phyloP scores from a whole-genome alignment of 2,329 filamentous ascomycete genomes.

The Aspergillus sp. region DNA sequence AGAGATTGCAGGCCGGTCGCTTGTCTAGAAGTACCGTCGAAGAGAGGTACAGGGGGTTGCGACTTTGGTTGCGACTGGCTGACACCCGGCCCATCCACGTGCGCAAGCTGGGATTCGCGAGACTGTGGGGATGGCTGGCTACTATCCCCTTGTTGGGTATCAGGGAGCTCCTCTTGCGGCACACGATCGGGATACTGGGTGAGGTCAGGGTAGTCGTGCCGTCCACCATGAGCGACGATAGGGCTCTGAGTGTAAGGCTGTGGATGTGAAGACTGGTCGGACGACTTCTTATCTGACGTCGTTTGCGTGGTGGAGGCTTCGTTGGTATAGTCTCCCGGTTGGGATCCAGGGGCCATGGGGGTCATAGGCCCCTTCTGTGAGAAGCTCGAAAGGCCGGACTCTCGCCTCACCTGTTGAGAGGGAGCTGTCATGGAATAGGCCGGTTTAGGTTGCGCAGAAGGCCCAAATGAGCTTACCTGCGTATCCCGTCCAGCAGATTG shows the following conservation, averaged over 20 bases:
- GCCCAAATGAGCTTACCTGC: slow-evolving; percentile 50
- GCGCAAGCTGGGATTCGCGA: slow-evolving; percentile 24
- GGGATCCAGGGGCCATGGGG: slow-evolving; percentile 58
- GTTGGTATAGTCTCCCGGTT: slow-evolving; percentile 67
- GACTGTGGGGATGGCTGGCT: slow-evolving; percentile 34
- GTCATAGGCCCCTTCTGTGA: slow-evolving; percentile 56
- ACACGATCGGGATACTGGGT: slow-evolving; percentile 49
- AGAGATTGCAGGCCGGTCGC: slow-evolving; percentile 31
- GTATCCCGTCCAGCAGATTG: slow-evolving; percentile 44
- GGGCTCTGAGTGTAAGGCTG: slow-evolving; percentile 67
- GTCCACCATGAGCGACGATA: slow-evolving; percentile 41
- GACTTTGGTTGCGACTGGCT: slow-evolving; percentile 41
- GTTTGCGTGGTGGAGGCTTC: slow-evolving; percentile 86
- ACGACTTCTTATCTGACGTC: slow-evolving; percentile 79
- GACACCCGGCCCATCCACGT: slow-evolving; percentile 28
- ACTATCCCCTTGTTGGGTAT: slow-evolving; percentile 58
- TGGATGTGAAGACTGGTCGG: slow-evolving; percentile 68
- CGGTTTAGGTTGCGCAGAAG: slow-evolving; percentile 49
- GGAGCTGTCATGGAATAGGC: slow-evolving; percentile 48
- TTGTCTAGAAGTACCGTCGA: slow-evolving; percentile 34
- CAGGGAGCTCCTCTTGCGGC: slow-evolving; percentile 59
- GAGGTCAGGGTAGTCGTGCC: slow-evolving; percentile 56
- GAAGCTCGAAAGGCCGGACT: slow-evolving; percentile 47
- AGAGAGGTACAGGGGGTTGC: slow-evolving; percentile 41
- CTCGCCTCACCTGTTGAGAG: slow-evolving; percentile 45